Percentiles rank a stretch among this genome's conserved stretches.
Conservation (phyloP, 192 early-diverging fungal genomes). For the Gorgonomyces haynaldii region DNA sequence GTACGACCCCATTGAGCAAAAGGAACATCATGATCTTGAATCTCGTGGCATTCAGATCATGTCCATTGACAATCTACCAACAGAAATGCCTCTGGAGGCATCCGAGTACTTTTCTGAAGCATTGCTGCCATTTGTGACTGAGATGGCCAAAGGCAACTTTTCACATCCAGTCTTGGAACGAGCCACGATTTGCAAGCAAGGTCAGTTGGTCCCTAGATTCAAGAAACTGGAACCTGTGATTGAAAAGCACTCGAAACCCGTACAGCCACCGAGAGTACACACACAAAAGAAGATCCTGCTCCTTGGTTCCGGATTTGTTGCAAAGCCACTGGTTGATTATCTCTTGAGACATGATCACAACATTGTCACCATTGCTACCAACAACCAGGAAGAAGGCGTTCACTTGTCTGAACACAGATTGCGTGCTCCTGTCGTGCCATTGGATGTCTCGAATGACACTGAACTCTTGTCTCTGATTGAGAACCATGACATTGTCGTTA, state of each 20-base stretch:
- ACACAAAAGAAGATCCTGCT: constrained; percentile 51
- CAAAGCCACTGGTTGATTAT: constrained; percentile 84
- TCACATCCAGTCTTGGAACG: constrained; percentile 57
- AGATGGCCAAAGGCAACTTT: constrained; percentile 52
- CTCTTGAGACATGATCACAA: constrained; percentile 45
- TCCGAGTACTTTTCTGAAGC: constrained; percentile 85
- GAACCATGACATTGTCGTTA: constrained; percentile 85
- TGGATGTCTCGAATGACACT: constrained; percentile 70
- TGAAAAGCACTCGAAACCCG: constrained; percentile 17
- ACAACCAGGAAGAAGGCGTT: constrained; percentile 58
- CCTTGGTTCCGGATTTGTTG: constrained; percentile 84
- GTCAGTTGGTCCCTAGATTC: constrained; percentile 49
- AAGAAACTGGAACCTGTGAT: constrained; percentile 32
- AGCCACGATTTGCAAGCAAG: constrained; percentile 64
- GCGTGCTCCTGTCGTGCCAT: constrained; percentile 52
- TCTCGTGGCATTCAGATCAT: constrained; percentile 86
- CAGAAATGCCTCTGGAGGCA: constrained; percentile 90
- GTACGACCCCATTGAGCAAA: constrained; percentile 65
- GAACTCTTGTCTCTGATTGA: constrained; percentile 62
- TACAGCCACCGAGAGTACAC: constrained; percentile 24
- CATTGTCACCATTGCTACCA: constrained; percentile 70
- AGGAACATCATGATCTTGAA: constrained; percentile 59
- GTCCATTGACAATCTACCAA: constrained; percentile 93
- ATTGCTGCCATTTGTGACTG: constrained; percentile 68
- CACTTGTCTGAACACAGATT: constrained; percentile 45